A percentile compares a stretch with the other conserved stretches of the same genome.
phyloP scores from a whole-genome alignment of 148 eudicot genomes.

The Oxyria digyna region DNA sequence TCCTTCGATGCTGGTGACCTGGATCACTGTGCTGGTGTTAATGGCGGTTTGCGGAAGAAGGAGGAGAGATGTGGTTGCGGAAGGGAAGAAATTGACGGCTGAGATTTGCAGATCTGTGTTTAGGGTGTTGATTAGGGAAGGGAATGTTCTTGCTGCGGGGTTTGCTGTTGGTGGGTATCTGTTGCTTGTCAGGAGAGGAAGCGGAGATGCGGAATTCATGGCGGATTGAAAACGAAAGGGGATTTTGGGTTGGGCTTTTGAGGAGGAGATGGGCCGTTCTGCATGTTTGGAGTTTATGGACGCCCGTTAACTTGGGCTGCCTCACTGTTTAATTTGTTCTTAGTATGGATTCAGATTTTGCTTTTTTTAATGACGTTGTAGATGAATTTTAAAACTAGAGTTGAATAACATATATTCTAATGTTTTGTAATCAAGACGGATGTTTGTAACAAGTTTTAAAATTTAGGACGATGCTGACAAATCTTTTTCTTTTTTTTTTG shows the following conservation, averaged over 20 bases:
- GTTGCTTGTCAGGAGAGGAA: constrained; percentile 30
- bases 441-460: too few relatives aligned
- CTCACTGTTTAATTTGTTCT: too few relatives aligned
- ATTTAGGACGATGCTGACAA: too few relatives aligned
- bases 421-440: too few relatives aligned
- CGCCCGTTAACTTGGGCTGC: too few relatives aligned
- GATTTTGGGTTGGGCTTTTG: not conserved
- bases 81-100: constrained; percentile 41
- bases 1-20: constrained; percentile 51
- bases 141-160: constrained; percentile 62
- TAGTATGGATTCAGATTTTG: too few relatives aligned
- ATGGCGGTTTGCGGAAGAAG: constrained; percentile 26
- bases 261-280: not conserved
- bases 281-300: too few relatives aligned
- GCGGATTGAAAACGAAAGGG: not conserved
- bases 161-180: constrained; percentile 66
- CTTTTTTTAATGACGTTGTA: too few relatives aligned
- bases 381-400: too few relatives aligned
- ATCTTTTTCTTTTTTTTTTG: too few relatives aligned
- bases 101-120: constrained; percentile 41
- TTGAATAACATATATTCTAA: too few relatives aligned
- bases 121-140: constrained; percentile 58
- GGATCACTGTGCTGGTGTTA: constrained; percentile 49
- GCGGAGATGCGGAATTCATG: not conserved
- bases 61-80: constrained; percentile 24